Evolutionary conservation across 306 rosid species (phyloP).

Genomic region (Mimosa pudica): DNA sequence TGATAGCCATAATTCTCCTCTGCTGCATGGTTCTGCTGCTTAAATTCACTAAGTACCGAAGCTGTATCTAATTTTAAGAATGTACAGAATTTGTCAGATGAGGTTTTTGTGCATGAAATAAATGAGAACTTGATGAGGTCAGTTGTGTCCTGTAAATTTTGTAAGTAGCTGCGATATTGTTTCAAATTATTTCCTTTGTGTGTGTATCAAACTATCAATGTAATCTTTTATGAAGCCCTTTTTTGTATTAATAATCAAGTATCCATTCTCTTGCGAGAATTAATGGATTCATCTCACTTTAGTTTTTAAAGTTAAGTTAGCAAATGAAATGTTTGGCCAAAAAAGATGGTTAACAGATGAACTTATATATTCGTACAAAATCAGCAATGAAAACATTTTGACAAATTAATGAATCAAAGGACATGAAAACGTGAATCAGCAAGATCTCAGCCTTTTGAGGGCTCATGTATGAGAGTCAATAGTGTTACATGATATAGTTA

Average conservation of each 20-base stretch:
- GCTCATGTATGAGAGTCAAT: too few species aligned
- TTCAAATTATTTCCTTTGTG: background rate
- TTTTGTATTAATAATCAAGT: background rate
- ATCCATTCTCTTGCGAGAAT: background rate
- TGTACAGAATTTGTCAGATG: conserved; percentile 15
- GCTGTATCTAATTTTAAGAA: background rate
- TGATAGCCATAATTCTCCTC: conserved; percentile 53
- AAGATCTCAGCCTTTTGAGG: too few species aligned
- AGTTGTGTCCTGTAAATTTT: background rate
- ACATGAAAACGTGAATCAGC: too few species aligned
- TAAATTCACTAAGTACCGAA: conserved; percentile 25
- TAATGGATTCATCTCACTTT: background rate
- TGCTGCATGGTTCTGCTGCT: conserved; percentile 49
- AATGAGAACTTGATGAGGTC: background rate
- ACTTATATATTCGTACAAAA: too few species aligned
- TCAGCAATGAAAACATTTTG: too few species aligned
- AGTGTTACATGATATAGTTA: background rate
- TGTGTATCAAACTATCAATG: background rate
- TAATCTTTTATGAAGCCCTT: background rate
- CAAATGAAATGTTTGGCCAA: background rate
- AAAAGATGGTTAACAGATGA: too few species aligned
- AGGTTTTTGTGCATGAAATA: conserved; percentile 4
- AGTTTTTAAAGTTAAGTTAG: background rate
- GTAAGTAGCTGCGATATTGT: background rate
- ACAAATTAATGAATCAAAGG: too few species aligned